phyloP scores from a whole-genome alignment of 2,329 filamentous ascomycete species.

The Penicillium palitans region DNA sequence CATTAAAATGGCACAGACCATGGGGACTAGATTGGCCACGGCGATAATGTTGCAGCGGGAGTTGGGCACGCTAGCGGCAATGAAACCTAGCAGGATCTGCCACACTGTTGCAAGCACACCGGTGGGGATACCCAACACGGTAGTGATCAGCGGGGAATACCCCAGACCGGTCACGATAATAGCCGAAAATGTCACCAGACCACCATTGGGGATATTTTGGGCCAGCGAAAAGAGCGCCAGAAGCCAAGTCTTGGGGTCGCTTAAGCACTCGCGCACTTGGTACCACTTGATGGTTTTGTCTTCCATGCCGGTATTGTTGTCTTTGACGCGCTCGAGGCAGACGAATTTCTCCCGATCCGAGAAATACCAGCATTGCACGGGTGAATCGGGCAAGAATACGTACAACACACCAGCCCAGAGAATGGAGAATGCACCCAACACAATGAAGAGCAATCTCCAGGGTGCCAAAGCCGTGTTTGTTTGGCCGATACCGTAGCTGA shows the following conservation, averaged over 20 bases:
- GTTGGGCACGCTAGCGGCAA: conserved; percentile 17
- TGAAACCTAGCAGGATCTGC: conserved; percentile 23
- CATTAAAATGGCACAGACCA: conserved; percentile 33
- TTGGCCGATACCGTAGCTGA: conserved; percentile 39
- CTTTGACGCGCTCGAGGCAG: conserved; percentile 24
- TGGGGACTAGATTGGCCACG: conserved; percentile 27
- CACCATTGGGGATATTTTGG: conserved; percentile 33
- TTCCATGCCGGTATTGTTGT: conserved; percentile 29
- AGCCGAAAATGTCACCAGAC: conserved; percentile 31
- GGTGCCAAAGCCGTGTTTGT: conserved; percentile 26
- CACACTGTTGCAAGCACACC: conserved; percentile 30
- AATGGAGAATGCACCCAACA: conserved; percentile 22
- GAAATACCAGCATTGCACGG: conserved; percentile 24
- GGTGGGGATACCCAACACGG: conserved; percentile 30
- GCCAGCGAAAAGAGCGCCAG: conserved; percentile 20
- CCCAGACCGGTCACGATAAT: conserved; percentile 32
- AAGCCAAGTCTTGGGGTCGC: conserved; percentile 36
- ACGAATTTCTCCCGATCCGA: conserved; percentile 23
- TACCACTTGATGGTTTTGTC: conserved; percentile 47
- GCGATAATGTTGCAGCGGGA: conserved; percentile 29
- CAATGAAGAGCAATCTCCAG: conserved; percentile 26
- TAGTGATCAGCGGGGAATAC: conserved; percentile 24
- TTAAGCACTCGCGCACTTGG: conserved; percentile 44
- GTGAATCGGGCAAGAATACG: conserved; percentile 23
- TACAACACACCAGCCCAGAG: conserved; percentile 21